phyloP scores from a whole-genome alignment of 495 filamentous ascomycete species.

The Cercophora scortea region DNA sequence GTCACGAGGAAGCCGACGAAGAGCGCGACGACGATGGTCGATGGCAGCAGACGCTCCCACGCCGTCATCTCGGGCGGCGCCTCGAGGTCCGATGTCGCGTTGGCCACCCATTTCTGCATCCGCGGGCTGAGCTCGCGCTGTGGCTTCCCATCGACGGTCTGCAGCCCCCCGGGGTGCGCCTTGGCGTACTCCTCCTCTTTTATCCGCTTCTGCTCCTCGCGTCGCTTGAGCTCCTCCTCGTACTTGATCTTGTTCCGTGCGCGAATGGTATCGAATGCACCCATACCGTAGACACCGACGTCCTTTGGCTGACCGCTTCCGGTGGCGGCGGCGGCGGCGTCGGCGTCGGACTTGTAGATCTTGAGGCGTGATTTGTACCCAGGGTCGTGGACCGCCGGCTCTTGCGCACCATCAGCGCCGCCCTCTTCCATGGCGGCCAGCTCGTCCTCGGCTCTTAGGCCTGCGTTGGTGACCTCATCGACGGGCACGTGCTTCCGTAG shows the following conservation, averaged over 20 bases:
- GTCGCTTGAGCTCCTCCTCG: slow-evolving; percentile 38
- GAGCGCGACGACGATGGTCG: slow-evolving; percentile 47
- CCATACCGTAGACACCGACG: slow-evolving; percentile 33
- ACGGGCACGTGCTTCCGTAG: slow-evolving; percentile 60
- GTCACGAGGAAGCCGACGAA: slow-evolving; percentile 42
- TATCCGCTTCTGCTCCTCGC: slow-evolving; percentile 44
- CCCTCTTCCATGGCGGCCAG: slow-evolving; percentile 50
- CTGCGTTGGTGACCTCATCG: slow-evolving; percentile 62
- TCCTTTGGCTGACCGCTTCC: not conserved
- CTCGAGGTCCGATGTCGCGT: slow-evolving; percentile 33
- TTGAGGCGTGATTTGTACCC: slow-evolving; percentile 16
- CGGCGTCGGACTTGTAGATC: slow-evolving; percentile 14
- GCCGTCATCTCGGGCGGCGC: slow-evolving; percentile 40
- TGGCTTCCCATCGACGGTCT: slow-evolving; percentile 24
- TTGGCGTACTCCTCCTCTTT: slow-evolving; percentile 45
- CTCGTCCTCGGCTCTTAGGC: slow-evolving; percentile 46
- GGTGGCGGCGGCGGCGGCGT: not conserved
- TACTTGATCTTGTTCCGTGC: slow-evolving; percentile 32
- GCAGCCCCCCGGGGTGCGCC: slow-evolving; percentile 37
- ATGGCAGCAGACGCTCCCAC: slow-evolving; percentile 58
- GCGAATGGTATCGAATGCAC: slow-evolving; percentile 43
- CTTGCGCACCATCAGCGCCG: slow-evolving; percentile 11
- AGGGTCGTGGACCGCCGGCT: slow-evolving; percentile 25
- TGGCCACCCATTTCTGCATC: slow-evolving; percentile 27
- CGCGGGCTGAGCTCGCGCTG: slow-evolving; percentile 24